Percentiles rank a stretch among this genome's conserved stretches.
phyloP scores from a whole-genome alignment of 306 rosid genomes.

The Rubus idaeus region DNA sequence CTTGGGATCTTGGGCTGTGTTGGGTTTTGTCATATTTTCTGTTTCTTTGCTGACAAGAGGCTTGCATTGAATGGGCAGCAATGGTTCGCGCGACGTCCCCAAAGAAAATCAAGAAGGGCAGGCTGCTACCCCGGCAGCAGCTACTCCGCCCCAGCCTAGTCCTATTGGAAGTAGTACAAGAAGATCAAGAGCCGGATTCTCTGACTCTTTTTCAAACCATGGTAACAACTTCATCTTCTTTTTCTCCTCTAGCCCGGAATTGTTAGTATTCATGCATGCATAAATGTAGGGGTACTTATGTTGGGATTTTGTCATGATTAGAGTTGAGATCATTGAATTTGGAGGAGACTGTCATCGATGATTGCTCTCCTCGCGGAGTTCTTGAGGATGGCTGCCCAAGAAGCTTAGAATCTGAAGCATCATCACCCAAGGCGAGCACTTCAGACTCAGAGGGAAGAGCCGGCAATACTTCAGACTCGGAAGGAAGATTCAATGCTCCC shows the following conservation, averaged over 20 bases:
- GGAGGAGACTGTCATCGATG: slow-evolving; percentile 38
- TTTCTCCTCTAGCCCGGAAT: not conserved
- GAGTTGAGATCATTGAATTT: slow-evolving; percentile 45
- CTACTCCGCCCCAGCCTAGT: not conserved
- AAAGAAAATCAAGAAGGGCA: slow-evolving; percentile 35
- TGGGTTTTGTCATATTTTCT: slow-evolving; percentile 31
- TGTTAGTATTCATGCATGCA: not conserved
- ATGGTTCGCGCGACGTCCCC: slow-evolving; percentile 33
- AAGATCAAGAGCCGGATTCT: slow-evolving; percentile 50
- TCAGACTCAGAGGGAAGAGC: slow-evolving; percentile 49
- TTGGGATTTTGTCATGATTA: slow-evolving; percentile 19
- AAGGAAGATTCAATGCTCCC: slow-evolving; percentile 29
- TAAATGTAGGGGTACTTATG: slow-evolving; percentile 12
- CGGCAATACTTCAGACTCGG: slow-evolving; percentile 47
- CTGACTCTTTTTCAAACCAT: slow-evolving; percentile 53
- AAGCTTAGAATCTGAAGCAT: slow-evolving; percentile 48
- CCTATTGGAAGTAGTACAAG: slow-evolving; percentile 30
- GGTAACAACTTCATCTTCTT: slow-evolving; percentile 34
- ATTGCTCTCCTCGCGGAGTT: slow-evolving; percentile 35
- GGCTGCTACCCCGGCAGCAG: not conserved
- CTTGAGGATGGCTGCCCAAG: slow-evolving; percentile 32
- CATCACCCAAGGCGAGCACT: slow-evolving; percentile 63
- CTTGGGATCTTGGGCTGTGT: not conserved
- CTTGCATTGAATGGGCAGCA: slow-evolving; percentile 50
- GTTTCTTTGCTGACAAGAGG: slow-evolving; percentile 35